Evolutionary conservation across 371 early-diverging fungal genomes (phyloP).

Genomic region (Apophysomyces elegans): DNA sequence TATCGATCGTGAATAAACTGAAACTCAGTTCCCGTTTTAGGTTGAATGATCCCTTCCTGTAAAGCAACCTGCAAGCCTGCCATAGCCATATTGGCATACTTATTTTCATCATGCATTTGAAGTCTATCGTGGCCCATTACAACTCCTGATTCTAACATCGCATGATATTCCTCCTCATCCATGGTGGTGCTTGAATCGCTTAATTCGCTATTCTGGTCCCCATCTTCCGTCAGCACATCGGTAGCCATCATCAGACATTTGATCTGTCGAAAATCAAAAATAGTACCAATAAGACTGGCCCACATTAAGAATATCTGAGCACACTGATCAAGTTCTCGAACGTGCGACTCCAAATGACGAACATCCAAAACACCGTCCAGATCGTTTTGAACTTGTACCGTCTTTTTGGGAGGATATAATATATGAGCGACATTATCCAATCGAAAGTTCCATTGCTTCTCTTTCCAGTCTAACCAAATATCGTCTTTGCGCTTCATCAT

Average conservation of each 20-base stretch:
- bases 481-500: conserved; percentile 48
- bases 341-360: conserved; percentile 37
- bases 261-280: conserved; percentile 41
- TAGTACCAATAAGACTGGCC: conserved; percentile 47
- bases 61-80: conserved; percentile 39
- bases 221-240: conserved; percentile 21
- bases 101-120: conserved; percentile 13
- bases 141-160: conserved; percentile 5
- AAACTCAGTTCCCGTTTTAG: conserved; percentile 40
- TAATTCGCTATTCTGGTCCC: conserved; percentile 19
- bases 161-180: background rate
- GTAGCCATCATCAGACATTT: conserved; percentile 43
- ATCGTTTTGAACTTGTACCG: background rate
- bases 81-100: conserved; percentile 29
- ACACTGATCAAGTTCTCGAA: conserved; percentile 35
- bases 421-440: conserved; percentile 36
- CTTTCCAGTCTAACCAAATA: conserved; percentile 53
- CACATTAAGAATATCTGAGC: conserved; percentile 44
- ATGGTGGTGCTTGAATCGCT: conserved; percentile 18
- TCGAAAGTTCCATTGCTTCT: conserved; percentile 47
- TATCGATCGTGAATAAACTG: conserved; percentile 50
- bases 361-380: conserved; percentile 35
- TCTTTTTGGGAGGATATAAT: conserved; percentile 18
- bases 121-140: conserved; percentile 1
- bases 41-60: conserved; percentile 45